These are phyloP conservation scores for Bruguiera parviflora DNA, from an alignment of 345 rosid genomes.

Conservation along the genomic window DNA sequence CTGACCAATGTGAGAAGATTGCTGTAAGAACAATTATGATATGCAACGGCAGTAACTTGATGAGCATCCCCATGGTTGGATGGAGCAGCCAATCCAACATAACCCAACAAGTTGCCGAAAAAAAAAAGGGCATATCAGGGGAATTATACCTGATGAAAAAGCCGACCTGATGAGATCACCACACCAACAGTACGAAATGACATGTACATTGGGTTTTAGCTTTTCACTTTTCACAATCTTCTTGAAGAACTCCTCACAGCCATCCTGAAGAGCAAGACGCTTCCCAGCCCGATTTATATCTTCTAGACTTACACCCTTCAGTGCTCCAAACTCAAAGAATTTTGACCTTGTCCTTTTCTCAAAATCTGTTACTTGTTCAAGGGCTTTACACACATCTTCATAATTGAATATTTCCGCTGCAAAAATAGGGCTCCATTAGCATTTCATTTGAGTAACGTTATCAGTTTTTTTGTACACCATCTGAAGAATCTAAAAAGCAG, in stretches of 20 bases:
- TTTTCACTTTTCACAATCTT: constrained; percentile 11
- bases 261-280: constrained; percentile 12
- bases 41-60: not conserved
- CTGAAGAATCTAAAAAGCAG: no score
- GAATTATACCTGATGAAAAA: constrained; percentile 19
- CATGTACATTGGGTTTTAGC: constrained; percentile 7
- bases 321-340: constrained; percentile 7
- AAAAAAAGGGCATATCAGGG: not conserved
- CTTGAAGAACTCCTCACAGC: constrained; percentile 13
- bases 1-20: constrained; percentile 1
- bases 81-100: not conserved
- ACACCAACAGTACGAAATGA: constrained; percentile 20
- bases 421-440: no score
- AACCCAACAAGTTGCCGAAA: not conserved
- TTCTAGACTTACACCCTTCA: constrained; percentile 14
- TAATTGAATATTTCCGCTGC: constrained; percentile 5
- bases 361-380: constrained; percentile 14
- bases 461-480: no score
- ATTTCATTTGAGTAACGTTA: no score
- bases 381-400: constrained; percentile 10
- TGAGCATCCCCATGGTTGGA: no score
- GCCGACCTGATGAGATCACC: constrained; percentile 23
- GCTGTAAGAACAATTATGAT: not conserved
- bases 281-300: constrained; percentile 17
- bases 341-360: constrained; percentile 9